Base-by-base conservation (phyloP, 805 yeast genomes). In the Nematodospora valgi region DNA sequence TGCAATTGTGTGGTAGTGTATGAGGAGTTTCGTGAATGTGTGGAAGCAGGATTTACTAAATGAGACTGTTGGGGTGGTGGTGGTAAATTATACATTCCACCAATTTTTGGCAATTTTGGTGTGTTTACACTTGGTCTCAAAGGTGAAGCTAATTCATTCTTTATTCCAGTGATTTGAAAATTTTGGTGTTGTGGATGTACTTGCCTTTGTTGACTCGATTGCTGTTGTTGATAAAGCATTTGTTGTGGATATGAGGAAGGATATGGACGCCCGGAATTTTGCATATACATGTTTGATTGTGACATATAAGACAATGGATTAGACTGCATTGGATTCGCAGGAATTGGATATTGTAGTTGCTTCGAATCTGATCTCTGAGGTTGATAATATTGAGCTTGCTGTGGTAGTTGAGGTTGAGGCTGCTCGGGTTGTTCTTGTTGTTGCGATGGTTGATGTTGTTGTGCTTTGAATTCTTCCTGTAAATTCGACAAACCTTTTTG, bases 101-200 rank as follows among this genome's bases (percentile, higher is more conserved):
- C n/a, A n/a, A n/a, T n/a, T n/a, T n/a, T n/a, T 14, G 63, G 64
- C 28, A 53, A 44, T 43, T 61, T 64, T 25, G 63, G 58, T 34
- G 64, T 49, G 42, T 54, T 50, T 27, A 14, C 6, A 17, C 23
- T 17, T 41, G 29, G 62, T 30, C 56, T 47, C 29, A 53, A 45
- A 2, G 68, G 68, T 3, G 67, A 62, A n/a, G 64, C 56, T 48
- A 35, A 72, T 70, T 46, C 77, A 45, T 39, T 62, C 56, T 47
- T 67, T 22, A 8, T 24, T 25, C n/a, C n/a, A 8, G 12, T 23
- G 4, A n/a, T n/a, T n/a, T n/a, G n/a, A n/a, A n/a, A n/a, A n/a
- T 29, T 30, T 27, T 23, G 39, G 15, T 29, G 25, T 18, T 23
- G 34, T 4, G 18, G 24, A 14, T 27, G 26, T 9, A 11, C 18